Conservation (phyloP, 352 stramenopile species). For the Globisporangium middletonii region DNA sequence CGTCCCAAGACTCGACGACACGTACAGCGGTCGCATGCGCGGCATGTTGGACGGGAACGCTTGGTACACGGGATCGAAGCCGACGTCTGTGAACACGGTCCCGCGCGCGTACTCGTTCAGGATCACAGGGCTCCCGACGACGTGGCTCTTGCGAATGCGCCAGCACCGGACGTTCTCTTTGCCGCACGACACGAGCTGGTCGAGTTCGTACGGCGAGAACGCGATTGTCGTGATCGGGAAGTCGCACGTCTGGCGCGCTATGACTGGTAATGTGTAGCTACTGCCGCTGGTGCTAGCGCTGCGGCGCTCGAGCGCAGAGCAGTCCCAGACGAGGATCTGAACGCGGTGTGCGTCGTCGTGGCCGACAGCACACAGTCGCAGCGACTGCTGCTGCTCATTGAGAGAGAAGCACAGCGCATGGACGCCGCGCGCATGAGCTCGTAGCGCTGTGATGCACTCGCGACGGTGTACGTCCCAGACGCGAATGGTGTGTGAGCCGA, state of each 20-base stretch:
- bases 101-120: conserved; percentile 87
- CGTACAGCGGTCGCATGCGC: conserved; percentile 62
- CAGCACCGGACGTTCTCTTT: conserved; percentile 92
- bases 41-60: conserved; percentile 51
- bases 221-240: conserved; percentile 64
- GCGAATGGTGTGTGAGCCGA: conserved; percentile 25
- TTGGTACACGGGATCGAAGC: conserved; percentile 67
- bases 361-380: conserved; percentile 53
- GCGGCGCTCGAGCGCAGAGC: conserved; percentile 14
- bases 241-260: conserved; percentile 84
- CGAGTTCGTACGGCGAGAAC: conserved; percentile 82
- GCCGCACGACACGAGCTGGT: conserved; percentile 84
- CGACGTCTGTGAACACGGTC: conserved; percentile 79
- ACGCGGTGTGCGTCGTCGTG: conserved; percentile 57
- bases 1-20: conserved; percentile 66
- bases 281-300: background rate
- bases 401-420: conserved; percentile 45
- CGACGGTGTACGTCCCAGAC: conserved; percentile 44
- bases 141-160: conserved; percentile 59
- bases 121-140: conserved; percentile 79
- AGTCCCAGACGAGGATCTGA: conserved; percentile 77
- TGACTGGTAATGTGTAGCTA: conserved; percentile 21
- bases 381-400: conserved; percentile 9
- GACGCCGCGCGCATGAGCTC: conserved; percentile 38
- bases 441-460: conserved; percentile 45